Evolutionary conservation across 2,329 filamentous ascomycete genomes (phyloP).

Genomic region (Fusarium sp.): DNA sequence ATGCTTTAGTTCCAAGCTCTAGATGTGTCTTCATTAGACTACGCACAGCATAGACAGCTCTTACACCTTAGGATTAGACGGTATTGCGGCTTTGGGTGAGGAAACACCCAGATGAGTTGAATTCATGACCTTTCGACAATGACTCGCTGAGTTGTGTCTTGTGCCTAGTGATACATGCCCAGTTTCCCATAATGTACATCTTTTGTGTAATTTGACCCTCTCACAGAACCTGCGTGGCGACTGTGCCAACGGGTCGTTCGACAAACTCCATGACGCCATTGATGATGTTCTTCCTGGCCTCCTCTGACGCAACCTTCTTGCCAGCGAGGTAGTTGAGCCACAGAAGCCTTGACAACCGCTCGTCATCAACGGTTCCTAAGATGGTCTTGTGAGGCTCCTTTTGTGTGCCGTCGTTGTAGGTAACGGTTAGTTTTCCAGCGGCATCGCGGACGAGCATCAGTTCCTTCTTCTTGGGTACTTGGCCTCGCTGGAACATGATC

Average conservation of each 20-base stretch:
- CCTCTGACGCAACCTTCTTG: conserved; percentile 85
- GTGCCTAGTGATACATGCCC: conserved; percentile 42
- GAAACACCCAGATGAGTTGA: conserved; percentile 29
- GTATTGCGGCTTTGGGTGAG: conserved; percentile 4
- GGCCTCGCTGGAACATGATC: conserved; percentile 80
- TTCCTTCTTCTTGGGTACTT: conserved; percentile 82
- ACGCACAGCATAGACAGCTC: conserved; percentile 9
- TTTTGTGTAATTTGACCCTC: conserved; percentile 2
- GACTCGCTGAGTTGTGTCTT: conserved; percentile 23
- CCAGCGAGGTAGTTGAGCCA: conserved; percentile 94
- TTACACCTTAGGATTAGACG: conserved; percentile 9
- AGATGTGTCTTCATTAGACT: conserved; percentile 17
- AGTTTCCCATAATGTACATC: conserved; percentile 38
- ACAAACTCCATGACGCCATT: conserved; percentile 90
- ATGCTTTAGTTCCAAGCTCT: conserved; percentile 41
- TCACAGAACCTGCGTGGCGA: conserved; percentile 78
- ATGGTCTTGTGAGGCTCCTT: conserved; percentile 58
- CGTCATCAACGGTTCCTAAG: conserved; percentile 80
- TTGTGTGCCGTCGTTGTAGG: conserved; percentile 72
- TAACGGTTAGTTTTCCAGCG: conserved; percentile 72
- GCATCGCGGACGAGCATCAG: conserved; percentile 77
- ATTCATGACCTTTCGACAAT: conserved; percentile 26
- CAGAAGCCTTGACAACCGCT: conserved; percentile 80
- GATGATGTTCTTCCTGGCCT: conserved; percentile 82
- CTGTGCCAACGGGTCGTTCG: conserved; percentile 86